Conservation (phyloP, 768 basidiomycete genomes). For the Tulasnella sp. region DNA sequence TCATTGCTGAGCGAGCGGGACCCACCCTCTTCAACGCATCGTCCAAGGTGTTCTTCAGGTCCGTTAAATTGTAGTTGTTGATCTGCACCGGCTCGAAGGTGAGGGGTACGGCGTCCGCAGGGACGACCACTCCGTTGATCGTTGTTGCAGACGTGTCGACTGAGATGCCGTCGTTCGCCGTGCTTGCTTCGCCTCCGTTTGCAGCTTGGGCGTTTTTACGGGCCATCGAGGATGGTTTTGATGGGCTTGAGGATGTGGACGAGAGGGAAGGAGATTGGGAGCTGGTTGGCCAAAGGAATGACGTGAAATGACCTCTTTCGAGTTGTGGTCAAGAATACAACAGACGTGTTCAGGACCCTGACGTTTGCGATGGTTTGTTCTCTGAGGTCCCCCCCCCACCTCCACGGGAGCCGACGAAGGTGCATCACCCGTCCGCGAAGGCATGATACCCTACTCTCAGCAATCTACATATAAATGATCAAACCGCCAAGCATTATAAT, state of each 20-base stretch:
- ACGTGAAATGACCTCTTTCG: not conserved
- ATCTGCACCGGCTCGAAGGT: conserved; percentile 28
- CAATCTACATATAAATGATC: too few relatives aligned
- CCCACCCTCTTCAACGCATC: conserved; percentile 82
- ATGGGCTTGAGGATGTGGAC: not conserved
- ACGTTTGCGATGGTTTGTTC: not conserved
- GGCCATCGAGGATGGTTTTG: not conserved
- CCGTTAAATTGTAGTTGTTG: conserved; percentile 39
- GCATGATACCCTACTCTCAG: too few relatives aligned
- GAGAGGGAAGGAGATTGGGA: not conserved
- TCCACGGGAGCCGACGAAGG: too few relatives aligned
- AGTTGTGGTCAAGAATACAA: not conserved
- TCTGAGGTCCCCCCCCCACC: not conserved
- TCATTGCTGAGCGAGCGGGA: conserved; percentile 12
- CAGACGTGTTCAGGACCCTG: not conserved
- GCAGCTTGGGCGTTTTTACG: not conserved
- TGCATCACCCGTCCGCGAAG: too few relatives aligned
- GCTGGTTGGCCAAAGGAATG: not conserved
- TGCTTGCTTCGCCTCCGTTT: not conserved
- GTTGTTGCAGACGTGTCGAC: not conserved
- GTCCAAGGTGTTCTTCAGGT: conserved; percentile 52
- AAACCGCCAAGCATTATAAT: too few relatives aligned
- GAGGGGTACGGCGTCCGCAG: not conserved
- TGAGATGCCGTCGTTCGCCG: not conserved
- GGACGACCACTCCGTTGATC: not conserved